Evolutionary conservation across 495 filamentous ascomycete genomes (phyloP).

Genomic region (Penicillium nucicola): DNA sequence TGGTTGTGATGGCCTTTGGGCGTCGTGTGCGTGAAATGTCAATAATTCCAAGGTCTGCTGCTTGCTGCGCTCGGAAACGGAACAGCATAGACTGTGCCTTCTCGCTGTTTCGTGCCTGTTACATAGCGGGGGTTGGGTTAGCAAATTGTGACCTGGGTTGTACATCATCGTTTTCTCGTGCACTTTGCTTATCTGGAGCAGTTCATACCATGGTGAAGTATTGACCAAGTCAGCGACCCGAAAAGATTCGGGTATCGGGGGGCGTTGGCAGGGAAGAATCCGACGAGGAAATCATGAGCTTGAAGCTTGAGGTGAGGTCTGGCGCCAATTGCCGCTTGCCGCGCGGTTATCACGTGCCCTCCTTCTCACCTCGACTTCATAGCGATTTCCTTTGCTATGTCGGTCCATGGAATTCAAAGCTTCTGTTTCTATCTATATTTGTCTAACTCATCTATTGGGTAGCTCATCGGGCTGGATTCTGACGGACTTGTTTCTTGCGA

Average conservation of each 20-base stretch:
- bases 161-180: not conserved
- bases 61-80: constrained; percentile 97
- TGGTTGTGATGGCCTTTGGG: constrained; percentile 81
- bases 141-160: constrained; percentile 13
- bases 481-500: no score
- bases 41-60: constrained; percentile 93
- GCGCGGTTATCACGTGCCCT: constrained; percentile 23
- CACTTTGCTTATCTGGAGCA: not conserved
- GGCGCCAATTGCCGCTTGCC: constrained; percentile 22
- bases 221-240: constrained; percentile 16
- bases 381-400: no score
- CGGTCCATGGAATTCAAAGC: no score
- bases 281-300: constrained; percentile 23
- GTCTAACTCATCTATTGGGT: no score
- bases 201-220: constrained; percentile 34
- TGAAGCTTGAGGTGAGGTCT: constrained; percentile 24
- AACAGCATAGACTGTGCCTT: constrained; percentile 99
- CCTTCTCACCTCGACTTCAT: not conserved
- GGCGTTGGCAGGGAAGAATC: constrained; percentile 21
- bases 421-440: no score
- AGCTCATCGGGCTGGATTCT: no score
- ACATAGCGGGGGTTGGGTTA: constrained; percentile 20
- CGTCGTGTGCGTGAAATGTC: constrained; percentile 87
- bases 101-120: constrained; percentile 80
- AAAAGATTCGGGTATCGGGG: constrained; percentile 10